phyloP scores from a whole-genome alignment of 768 basidiomycete species.

The Tricholoma sp. region DNA sequence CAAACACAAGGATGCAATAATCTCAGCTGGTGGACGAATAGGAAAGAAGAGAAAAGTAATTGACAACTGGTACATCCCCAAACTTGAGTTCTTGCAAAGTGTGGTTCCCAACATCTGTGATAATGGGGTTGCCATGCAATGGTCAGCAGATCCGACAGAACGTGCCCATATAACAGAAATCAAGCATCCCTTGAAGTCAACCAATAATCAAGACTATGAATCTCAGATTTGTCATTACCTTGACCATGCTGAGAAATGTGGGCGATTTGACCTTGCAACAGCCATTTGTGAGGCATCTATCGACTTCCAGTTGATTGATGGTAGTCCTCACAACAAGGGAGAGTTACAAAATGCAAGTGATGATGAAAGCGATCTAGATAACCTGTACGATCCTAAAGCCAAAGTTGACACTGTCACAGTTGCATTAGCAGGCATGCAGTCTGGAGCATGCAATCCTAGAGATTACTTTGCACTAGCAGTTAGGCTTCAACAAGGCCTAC shows the following conservation, averaged over 20 bases:
- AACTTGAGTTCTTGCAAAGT: no score
- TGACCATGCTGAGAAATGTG: conserved; percentile 26
- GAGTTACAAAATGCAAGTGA: no score
- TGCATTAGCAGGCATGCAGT: background rate
- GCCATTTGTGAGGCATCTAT: conserved; percentile 8
- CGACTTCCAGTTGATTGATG: background rate
- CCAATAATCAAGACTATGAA: conserved; percentile 29
- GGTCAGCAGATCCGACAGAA: no score
- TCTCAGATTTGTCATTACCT: conserved; percentile 29
- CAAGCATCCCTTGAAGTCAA: conserved; percentile 24
- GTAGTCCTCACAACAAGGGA: background rate
- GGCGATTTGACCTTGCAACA: conserved; percentile 5
- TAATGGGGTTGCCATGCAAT: no score
- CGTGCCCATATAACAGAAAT: conserved; percentile 28
- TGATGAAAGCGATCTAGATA: no score
- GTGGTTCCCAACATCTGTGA: no score
- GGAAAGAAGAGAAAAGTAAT: conserved; percentile 17
- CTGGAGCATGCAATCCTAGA: background rate
- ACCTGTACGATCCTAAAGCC: no score
- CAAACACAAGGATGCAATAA: no score
- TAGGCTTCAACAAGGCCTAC: background rate
- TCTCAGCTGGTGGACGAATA: no score
- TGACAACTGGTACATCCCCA: no score
- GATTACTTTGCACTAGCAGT: conserved; percentile 5
- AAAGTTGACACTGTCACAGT: background rate